phyloP scores from a whole-genome alignment of 2,329 filamentous ascomycete species.

The Westerdykella sp. region DNA sequence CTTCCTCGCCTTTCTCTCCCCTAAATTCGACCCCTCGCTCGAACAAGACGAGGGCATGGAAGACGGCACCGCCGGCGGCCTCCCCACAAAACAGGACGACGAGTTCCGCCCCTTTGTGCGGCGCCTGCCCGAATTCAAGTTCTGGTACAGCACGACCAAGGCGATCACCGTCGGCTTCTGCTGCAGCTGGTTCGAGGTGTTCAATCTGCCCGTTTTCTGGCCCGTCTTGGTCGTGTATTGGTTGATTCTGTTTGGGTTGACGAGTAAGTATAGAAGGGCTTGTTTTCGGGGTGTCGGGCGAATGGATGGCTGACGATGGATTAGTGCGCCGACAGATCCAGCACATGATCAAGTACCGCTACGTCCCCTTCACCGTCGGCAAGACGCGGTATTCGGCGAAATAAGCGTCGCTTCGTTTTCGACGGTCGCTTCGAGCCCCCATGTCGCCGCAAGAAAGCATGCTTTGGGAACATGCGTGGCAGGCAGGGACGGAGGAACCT shows the following conservation, averaged over 20 bases:
- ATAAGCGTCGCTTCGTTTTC: not conserved
- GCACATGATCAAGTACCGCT: constrained; percentile 99
- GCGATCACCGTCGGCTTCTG: constrained; percentile 75
- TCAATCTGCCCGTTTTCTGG: constrained; percentile 98
- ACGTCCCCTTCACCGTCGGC: constrained; percentile 87
- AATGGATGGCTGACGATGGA: constrained; percentile 5
- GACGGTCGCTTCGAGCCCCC: not conserved
- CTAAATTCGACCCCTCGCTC: constrained; percentile 97
- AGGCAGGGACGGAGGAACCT: too few species aligned
- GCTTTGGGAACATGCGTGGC: too few species aligned
- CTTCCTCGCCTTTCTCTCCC: constrained; percentile 95
- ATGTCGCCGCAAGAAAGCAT: not conserved
- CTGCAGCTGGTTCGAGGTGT: constrained; percentile 89
- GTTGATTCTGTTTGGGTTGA: constrained; percentile 92
- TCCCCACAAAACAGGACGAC: constrained; percentile 93
- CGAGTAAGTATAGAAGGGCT: constrained; percentile 62
- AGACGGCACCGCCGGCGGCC: constrained; percentile 68
- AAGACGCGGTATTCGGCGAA: constrained; percentile 50
- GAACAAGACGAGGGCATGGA: constrained; percentile 96
- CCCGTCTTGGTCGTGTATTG: constrained; percentile 97
- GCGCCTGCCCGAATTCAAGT: constrained; percentile 97
- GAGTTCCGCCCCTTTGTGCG: constrained; percentile 98
- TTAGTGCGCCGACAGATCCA: constrained; percentile 98
- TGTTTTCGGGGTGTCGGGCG: not conserved
- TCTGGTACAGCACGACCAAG: constrained; percentile 94